Evolutionary conservation across 768 basidiomycete species (phyloP).

Genomic region (Tulasnella sp.): DNA sequence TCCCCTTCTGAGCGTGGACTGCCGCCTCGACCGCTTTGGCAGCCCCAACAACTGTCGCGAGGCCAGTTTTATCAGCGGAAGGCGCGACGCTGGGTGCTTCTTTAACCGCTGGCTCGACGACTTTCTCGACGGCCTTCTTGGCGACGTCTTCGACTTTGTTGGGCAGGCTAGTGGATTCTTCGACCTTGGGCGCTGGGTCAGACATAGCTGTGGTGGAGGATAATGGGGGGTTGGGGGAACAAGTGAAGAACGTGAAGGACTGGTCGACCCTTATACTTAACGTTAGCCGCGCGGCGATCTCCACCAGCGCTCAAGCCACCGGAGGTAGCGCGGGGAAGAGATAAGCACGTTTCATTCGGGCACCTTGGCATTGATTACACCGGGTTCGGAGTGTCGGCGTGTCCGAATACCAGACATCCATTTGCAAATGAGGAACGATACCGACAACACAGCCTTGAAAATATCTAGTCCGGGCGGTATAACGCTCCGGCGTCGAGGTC

Average conservation of each 20-base stretch:
- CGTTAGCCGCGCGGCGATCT: too few relatives aligned
- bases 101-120: neutral
- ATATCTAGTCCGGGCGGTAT: too few relatives aligned
- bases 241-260: neutral
- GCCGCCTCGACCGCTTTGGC: neutral
- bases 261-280: too few relatives aligned
- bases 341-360: too few relatives aligned
- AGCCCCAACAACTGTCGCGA: neutral
- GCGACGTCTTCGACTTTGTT: constrained; percentile 1
- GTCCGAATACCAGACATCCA: too few relatives aligned
- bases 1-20: neutral
- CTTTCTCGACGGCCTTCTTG: neutral
- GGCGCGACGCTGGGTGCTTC: neutral
- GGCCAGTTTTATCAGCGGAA: neutral
- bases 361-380: too few relatives aligned
- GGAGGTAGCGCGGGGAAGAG: too few relatives aligned
- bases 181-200: neutral
- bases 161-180: neutral
- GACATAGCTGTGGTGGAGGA: neutral
- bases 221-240: neutral
- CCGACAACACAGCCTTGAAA: too few relatives aligned
- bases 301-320: too few relatives aligned
- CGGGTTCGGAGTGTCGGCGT: too few relatives aligned
- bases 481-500: too few relatives aligned
- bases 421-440: too few relatives aligned